Evolutionary conservation across 805 yeast species (phyloP), one percentile per base, ranked within the genome.

Genomic region (Cyberlindnera mrakii): DNA sequence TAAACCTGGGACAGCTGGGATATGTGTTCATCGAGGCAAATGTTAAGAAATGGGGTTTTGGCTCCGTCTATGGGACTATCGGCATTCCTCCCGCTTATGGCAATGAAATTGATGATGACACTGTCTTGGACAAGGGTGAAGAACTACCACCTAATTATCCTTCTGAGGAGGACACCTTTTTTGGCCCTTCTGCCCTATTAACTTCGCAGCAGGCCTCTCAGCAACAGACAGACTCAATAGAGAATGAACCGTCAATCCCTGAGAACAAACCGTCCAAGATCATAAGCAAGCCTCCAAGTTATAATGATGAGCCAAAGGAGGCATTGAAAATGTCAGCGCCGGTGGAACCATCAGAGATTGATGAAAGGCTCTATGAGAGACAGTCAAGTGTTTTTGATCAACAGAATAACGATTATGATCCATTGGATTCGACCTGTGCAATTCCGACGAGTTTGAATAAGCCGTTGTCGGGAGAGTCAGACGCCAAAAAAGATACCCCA

Each of bases 41-140:
- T 60, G 90, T 85, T 14, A 85, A 85, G 55, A 85, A 82, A 59
- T 85, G 91, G 86, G 89, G 89, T 10, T 83, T 81, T 61, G 95
- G 53, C 16, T 27, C 64, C 27, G 58, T 62, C 4, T 59, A 48
- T 47, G 74, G 74, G 5, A 68, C 65, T 3, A 68, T 70, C 47
- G 74, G 74, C 6, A 58, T 68, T 13, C 74, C 74, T 5, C 74
- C 74, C 6, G 62, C 71, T 3, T 70, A 68, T 50, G 75, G 74
- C 3, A 62, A 62, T 43, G 66, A 65, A 39, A 55, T 54, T 38
- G 60, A 60, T 25, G 59, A 59, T 15, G 88, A 83, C 52, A 68
- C 74, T 19, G 64, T 84, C 4, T 63, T 84, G 43, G 90, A 80
- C 51, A 78, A 75, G 56, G 90, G 90, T 4, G 90, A 82, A 48